Conservation (phyloP, 2,329 filamentous ascomycete genomes). For the Dothidotthia symphoricarpi region DNA sequence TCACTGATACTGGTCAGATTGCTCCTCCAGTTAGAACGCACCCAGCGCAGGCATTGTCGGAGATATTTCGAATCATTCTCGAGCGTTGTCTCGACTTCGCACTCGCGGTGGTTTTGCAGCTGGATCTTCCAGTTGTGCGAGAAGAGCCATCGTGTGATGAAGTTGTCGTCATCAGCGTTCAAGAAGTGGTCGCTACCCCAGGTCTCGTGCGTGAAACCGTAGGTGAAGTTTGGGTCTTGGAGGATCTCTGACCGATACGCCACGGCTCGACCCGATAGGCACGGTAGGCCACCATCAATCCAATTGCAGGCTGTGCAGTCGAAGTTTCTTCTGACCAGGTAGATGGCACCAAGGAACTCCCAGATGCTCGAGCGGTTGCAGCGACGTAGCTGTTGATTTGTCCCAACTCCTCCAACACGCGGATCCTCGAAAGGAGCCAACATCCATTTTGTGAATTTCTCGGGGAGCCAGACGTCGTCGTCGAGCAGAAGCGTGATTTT, state of each 20-base stretch:
- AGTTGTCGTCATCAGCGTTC: slow-evolving; percentile 97
- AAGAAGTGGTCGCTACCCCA: slow-evolving; percentile 70
- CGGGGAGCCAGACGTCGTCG: slow-evolving; percentile 92
- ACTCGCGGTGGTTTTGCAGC: slow-evolving; percentile 90
- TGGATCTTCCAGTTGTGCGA: slow-evolving; percentile 90
- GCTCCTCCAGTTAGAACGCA: slow-evolving; percentile 95
- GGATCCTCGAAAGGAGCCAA: slow-evolving; percentile 86
- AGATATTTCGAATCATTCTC: slow-evolving; percentile 87
- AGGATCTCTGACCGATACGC: slow-evolving; percentile 89
- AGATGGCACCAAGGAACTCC: slow-evolving; percentile 88
- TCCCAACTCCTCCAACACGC: slow-evolving; percentile 84
- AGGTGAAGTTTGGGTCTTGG: slow-evolving; percentile 78
- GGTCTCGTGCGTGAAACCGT: slow-evolving; percentile 87
- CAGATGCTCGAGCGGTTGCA: slow-evolving; percentile 65
- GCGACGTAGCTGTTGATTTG: slow-evolving; percentile 81
- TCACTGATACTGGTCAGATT: slow-evolving; percentile 90
- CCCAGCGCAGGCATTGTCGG: slow-evolving; percentile 92
- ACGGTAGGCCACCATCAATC: slow-evolving; percentile 93
- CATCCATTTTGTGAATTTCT: slow-evolving; percentile 84
- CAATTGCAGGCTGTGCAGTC: slow-evolving; percentile 95
- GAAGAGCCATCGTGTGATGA: slow-evolving; percentile 94
- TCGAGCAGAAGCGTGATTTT: slow-evolving; percentile 89
- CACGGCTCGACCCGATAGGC: slow-evolving; percentile 90
- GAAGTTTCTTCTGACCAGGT: slow-evolving; percentile 92
- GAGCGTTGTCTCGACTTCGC: slow-evolving; percentile 80